Evolutionary conservation across 202 grass and related monocot species (phyloP).

Genomic region (Carex sylvatica): DNA sequence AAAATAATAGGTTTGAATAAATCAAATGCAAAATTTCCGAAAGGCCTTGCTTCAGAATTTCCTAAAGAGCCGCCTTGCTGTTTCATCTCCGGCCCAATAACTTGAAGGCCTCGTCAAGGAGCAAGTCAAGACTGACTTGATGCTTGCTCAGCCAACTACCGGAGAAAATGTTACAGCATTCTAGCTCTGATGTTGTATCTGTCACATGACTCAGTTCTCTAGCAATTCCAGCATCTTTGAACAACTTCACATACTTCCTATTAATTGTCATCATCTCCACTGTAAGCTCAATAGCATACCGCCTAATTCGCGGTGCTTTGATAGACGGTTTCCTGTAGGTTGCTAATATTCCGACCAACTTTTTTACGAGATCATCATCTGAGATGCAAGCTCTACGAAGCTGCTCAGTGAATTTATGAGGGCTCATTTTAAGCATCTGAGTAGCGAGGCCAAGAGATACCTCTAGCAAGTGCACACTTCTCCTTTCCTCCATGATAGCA

Average conservation of each 20-base stretch:
- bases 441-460: conserved; percentile 35
- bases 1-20: too few relatives aligned
- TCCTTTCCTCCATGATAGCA: too few relatives aligned
- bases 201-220: conserved; percentile 12
- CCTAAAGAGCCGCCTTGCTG: too few relatives aligned
- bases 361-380: conserved; percentile 22
- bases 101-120: background rate
- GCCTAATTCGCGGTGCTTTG: conserved; percentile 25
- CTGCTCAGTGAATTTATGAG: background rate
- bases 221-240: conserved; percentile 28
- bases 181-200: conserved; percentile 26
- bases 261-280: conserved; percentile 39
- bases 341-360: conserved; percentile 30
- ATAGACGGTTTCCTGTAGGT: conserved; percentile 20
- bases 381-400: conserved; percentile 8
- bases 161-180: conserved; percentile 35
- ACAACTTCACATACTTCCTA: conserved; percentile 18
- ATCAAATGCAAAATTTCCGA: too few relatives aligned
- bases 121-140: conserved; percentile 16
- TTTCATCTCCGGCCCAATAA: too few relatives aligned
- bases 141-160: background rate
- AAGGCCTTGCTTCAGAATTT: too few relatives aligned
- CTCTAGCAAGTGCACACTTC: conserved; percentile 4
- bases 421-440: conserved; percentile 39
- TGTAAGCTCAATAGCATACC: conserved; percentile 40